phyloP scores from a whole-genome alignment of 2,329 filamentous ascomycete species.

The Chaetoscypha palmicola region DNA sequence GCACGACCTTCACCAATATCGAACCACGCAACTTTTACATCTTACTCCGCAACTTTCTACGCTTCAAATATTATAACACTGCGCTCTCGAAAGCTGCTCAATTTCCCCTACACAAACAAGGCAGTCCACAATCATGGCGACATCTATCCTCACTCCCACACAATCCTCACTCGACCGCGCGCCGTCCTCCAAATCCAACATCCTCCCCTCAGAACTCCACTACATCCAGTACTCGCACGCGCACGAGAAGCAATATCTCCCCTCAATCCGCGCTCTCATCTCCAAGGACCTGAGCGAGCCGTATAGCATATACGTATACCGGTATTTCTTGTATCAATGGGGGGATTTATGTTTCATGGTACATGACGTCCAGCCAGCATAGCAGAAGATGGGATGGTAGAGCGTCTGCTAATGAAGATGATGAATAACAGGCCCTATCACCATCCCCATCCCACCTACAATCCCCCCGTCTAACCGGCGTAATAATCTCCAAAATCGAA shows the following conservation, averaged over 20 bases:
- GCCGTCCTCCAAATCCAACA: neutral
- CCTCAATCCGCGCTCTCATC: constrained; percentile 85
- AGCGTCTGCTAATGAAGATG: too few species aligned
- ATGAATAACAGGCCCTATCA: neutral
- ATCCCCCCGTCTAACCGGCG: constrained; percentile 68
- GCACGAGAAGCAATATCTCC: constrained; percentile 60
- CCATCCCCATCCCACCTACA: neutral
- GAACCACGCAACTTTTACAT: too few species aligned
- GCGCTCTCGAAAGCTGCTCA: too few species aligned
- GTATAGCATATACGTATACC: constrained; percentile 98
- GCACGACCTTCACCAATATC: too few species aligned
- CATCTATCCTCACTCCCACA: neutral
- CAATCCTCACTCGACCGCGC: neutral
- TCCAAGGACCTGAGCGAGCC: constrained; percentile 95
- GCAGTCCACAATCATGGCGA: too few species aligned
- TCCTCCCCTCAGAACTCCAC: constrained; percentile 39
- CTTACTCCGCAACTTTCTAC: too few species aligned
- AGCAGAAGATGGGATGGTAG: too few species aligned
- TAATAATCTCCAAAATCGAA: constrained; percentile 93
- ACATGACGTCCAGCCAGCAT: too few species aligned
- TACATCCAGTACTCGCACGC: constrained; percentile 58
- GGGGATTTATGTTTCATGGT: constrained; percentile 96
- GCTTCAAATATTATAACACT: too few species aligned
- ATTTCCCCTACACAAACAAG: neutral
- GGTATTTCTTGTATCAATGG: constrained; percentile 98